Conservation (phyloP, 768 basidiomycete genomes). For the Ephemerocybe angulata region DNA sequence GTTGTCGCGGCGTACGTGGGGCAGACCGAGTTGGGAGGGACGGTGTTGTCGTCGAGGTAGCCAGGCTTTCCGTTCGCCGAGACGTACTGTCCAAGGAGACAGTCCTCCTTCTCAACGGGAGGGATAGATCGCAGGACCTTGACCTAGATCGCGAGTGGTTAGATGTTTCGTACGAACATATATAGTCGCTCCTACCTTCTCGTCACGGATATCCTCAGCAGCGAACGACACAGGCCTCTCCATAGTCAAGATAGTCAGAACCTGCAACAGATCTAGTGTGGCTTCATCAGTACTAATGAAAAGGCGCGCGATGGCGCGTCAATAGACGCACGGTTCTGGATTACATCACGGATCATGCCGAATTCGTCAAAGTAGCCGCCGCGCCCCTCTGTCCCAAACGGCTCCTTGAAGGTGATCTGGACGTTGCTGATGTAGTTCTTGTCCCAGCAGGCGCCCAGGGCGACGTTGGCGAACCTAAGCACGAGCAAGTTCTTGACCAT, state of each 20-base stretch:
- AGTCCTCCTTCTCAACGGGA: conserved; percentile 71
- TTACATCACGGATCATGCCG: conserved; percentile 95
- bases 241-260: conserved; percentile 93
- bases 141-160: conserved; percentile 51
- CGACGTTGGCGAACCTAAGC: conserved; percentile 91
- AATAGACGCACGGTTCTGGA: conserved; percentile 88
- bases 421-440: conserved; percentile 95
- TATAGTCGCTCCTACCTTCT: conserved; percentile 63
- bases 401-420: conserved; percentile 99
- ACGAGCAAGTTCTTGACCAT: conserved; percentile 99
- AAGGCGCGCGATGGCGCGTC: conserved; percentile 1
- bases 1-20: conserved; percentile 93
- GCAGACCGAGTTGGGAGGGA: conserved; percentile 87
- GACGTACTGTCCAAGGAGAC: conserved; percentile 93
- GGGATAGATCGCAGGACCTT: conserved; percentile 93
- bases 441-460: conserved; percentile 88
- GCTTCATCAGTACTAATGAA: conserved; percentile 14
- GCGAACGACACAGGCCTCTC: conserved; percentile 97
- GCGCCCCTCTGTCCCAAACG: conserved; percentile 98
- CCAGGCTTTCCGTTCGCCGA: conserved; percentile 90
- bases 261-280: conserved; percentile 82
- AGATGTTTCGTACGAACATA: background rate
- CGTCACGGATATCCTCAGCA: conserved; percentile 96
- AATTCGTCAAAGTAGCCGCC: conserved; percentile 99
- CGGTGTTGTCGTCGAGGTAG: conserved; percentile 96